These are phyloP conservation scores for Lanmaoa rubissima DNA, from an alignment of 768 basidiomycete species.

Conservation along the genomic window DNA sequence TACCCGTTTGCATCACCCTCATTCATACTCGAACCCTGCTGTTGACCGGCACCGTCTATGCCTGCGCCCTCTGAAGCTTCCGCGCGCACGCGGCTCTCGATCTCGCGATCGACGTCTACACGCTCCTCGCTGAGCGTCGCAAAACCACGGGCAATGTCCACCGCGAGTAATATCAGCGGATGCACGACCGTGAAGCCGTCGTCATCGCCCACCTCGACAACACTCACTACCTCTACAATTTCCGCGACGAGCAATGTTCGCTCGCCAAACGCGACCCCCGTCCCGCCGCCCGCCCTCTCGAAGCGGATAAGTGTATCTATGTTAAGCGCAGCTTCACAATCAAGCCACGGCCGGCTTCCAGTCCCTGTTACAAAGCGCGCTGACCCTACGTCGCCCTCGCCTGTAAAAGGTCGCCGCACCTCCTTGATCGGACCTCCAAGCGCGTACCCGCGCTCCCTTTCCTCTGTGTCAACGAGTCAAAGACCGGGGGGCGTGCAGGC, in stretches of 20 bases:
- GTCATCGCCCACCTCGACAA: slow-evolving; percentile 25
- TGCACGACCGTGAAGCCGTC: slow-evolving; percentile 48
- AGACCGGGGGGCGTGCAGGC: slow-evolving; percentile 26
- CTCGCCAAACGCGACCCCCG: slow-evolving; percentile 52
- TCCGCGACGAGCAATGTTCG: slow-evolving; percentile 29
- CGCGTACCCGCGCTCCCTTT: slow-evolving; percentile 22
- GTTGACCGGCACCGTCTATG: slow-evolving; percentile 17
- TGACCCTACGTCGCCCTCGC: slow-evolving; percentile 28
- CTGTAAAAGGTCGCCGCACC: slow-evolving; percentile 27
- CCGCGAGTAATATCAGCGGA: slow-evolving; percentile 47
- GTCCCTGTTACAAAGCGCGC: slow-evolving; percentile 34
- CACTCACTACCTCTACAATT: slow-evolving; percentile 26
- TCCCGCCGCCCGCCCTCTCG: slow-evolving; percentile 35
- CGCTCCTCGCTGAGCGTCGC: slow-evolving; percentile 44
- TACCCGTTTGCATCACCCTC: slow-evolving; percentile 14
- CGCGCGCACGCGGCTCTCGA: slow-evolving; percentile 38
- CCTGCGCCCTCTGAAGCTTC: slow-evolving; percentile 53
- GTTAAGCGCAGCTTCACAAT: slow-evolving; percentile 36
- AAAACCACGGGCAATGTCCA: slow-evolving; percentile 56
- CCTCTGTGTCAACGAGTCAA: slow-evolving; percentile 18
- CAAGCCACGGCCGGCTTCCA: slow-evolving; percentile 36
- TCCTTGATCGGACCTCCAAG: slow-evolving; percentile 31
- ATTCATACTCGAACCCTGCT: not conserved
- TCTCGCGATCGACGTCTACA: slow-evolving; percentile 43
- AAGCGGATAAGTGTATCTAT: slow-evolving; percentile 41